Conservation (phyloP, 768 basidiomycete species). For the Tephrocybe sp. region DNA sequence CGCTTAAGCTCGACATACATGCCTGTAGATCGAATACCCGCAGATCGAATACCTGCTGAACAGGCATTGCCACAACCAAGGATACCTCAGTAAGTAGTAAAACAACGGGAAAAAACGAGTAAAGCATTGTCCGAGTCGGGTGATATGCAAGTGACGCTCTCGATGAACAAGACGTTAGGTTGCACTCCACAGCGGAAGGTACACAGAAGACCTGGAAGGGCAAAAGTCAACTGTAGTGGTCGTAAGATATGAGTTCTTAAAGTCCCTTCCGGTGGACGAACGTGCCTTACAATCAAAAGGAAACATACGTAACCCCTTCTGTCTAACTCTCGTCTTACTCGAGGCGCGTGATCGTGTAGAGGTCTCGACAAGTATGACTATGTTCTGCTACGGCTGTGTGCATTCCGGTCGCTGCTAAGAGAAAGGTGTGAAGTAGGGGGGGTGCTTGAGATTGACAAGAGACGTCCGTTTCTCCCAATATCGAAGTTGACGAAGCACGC, state of each 20-base stretch:
- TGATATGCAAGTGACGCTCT: too few species aligned
- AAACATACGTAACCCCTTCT: too few species aligned
- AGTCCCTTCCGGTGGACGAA: too few species aligned
- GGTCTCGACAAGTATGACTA: too few species aligned
- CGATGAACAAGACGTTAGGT: too few species aligned
- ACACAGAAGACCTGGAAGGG: too few species aligned
- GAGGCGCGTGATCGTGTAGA: background rate
- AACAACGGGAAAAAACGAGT: conserved; percentile 7
- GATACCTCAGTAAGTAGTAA: conserved; percentile 1
- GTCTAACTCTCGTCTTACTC: background rate
- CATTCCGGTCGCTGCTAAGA: too few species aligned
- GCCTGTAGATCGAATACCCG: conserved; percentile 13
- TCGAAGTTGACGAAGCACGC: background rate
- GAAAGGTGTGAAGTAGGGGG: background rate
- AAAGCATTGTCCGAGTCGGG: conserved; percentile 7
- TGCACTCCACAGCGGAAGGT: background rate
- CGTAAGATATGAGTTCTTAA: too few species aligned
- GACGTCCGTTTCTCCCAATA: too few species aligned
- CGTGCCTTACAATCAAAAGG: background rate
- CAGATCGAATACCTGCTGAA: background rate
- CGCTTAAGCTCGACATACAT: background rate
- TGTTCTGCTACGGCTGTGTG: too few species aligned
- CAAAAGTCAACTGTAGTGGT: background rate
- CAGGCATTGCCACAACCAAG: conserved; percentile 4
- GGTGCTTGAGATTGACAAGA: too few species aligned